Evolutionary conservation across 2,329 filamentous ascomycete genomes (phyloP), one percentile per base, ranked within the genome.

Genomic region (Neophaeococcomyces mojaviensis): DNA sequence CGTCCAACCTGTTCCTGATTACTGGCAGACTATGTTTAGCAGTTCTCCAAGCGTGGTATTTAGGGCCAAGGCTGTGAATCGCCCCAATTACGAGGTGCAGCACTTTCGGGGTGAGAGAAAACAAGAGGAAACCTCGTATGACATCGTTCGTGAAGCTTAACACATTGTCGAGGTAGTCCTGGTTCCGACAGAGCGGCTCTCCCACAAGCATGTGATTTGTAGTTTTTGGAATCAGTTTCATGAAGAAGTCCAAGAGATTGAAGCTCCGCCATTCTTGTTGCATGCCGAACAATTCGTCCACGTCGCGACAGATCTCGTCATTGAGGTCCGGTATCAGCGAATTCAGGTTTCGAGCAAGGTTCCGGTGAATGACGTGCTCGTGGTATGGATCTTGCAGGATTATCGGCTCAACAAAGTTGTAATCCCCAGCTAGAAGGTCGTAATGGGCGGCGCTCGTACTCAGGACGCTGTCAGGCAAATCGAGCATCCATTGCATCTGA

Each of bases 91-190:
- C 49, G 0, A 74, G 73, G 19, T 76, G 71, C 2, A 79, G 55
- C 1, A 71, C 59, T 6, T 61, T 61, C 0, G 76, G 74, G 2
- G 73, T 60, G 46, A 75, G 59, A 50, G 63, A 64, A n/a, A 76
- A 61, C 13, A 74, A 49, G 37, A 72, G 62, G 47, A 64, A 64
- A 47, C 70, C 69, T 36, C 70, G 55, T 2, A 77, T 55, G 2
- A 77, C 68, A 40, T 68, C 68, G 48, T 72, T 67, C 26, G 74
- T 72, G 49, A 78, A 79, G 20, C 60, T 59, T 6, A 72, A 61
- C 54, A 73, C 72, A 44, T 65, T 61, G n/a, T 66, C 55, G 34
- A 78, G 59, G 46, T 74, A 75, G 4, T 61, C 59, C 32, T 47
- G 22, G 31, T 55, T 40, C 20, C 49, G 44, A 56, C 68, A 72